Evolutionary conservation across 1,284 basidiomycete genomes (phyloP).

Genomic region (Heterobasidion irregulare): DNA sequence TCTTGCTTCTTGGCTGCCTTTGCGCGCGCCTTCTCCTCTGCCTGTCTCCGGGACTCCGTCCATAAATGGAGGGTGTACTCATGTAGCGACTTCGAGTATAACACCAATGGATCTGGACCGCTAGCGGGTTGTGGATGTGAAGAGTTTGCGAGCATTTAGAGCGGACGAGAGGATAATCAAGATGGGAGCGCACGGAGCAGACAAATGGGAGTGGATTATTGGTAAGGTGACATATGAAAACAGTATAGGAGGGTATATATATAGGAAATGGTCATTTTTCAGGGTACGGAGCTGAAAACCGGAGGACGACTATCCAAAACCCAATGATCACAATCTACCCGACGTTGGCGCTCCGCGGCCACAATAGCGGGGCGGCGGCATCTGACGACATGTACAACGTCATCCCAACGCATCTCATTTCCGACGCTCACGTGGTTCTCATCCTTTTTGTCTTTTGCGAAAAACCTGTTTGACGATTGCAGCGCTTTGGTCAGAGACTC

Average conservation of each 20-base stretch:
- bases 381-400: not conserved
- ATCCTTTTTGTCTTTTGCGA: not conserved
- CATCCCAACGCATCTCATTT: not conserved
- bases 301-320: not conserved
- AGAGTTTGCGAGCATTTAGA: not conserved
- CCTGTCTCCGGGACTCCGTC: constrained; percentile 54
- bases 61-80: constrained; percentile 61
- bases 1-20: constrained; percentile 7
- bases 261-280: not conserved
- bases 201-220: not conserved
- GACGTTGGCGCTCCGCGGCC: not conserved
- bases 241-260: not conserved
- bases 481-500: not conserved
- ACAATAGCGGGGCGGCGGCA: not conserved
- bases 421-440: not conserved
- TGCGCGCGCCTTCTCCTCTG: constrained; percentile 33
- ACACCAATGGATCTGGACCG: constrained; percentile 26
- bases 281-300: not conserved
- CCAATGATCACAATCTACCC: not conserved
- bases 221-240: not conserved
- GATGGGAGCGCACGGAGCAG: not conserved
- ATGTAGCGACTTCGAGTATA: constrained; percentile 56
- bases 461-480: not conserved
- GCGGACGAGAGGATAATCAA: not conserved
- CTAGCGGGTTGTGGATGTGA: not conserved